phyloP scores from a whole-genome alignment of 345 rosid genomes.

The Pistacia atlantica region DNA sequence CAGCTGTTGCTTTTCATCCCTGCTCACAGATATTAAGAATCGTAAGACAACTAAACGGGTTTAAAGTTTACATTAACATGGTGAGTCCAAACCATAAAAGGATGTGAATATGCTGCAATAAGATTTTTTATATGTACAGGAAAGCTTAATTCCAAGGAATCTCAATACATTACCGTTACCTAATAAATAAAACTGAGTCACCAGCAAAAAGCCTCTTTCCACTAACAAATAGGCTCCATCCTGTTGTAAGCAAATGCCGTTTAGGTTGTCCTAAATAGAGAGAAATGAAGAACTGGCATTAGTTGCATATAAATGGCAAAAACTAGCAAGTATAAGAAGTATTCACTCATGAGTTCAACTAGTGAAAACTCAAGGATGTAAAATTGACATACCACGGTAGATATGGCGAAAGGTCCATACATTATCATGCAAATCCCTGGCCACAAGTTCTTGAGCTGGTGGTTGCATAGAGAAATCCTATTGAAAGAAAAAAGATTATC shows the following conservation, averaged over 20 bases:
- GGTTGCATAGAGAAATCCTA: conserved; percentile 97
- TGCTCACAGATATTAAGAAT: conserved; percentile 29
- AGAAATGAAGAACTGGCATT: conserved; percentile 19
- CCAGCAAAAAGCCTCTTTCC: conserved; percentile 85
- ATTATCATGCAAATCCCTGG: conserved; percentile 89
- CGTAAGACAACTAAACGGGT: not conserved
- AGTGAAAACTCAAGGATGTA: conserved; percentile 7
- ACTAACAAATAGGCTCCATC: conserved; percentile 91
- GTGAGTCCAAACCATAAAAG: not conserved
- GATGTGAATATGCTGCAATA: not conserved
- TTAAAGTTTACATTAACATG: not conserved
- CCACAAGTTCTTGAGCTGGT: conserved; percentile 89
- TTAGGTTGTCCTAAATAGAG: conserved; percentile 76
- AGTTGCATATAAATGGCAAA: conserved; percentile 6
- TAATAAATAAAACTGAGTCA: conserved; percentile 80
- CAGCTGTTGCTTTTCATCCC: conserved; percentile 91
- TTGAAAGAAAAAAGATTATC: conserved; percentile 18
- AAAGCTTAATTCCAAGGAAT: conserved; percentile 10
- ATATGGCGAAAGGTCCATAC: conserved; percentile 93
- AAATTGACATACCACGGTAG: conserved; percentile 67
- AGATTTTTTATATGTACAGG: not conserved
- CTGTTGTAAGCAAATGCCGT: conserved; percentile 89
- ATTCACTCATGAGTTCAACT: not conserved
- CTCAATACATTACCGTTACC: conserved; percentile 41
- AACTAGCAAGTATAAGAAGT: conserved; percentile 1